Evolutionary conservation across 2,329 filamentous ascomycete species (phyloP), one percentile per base, ranked within the genome.

Genomic region (Fusarium incarnatum): DNA sequence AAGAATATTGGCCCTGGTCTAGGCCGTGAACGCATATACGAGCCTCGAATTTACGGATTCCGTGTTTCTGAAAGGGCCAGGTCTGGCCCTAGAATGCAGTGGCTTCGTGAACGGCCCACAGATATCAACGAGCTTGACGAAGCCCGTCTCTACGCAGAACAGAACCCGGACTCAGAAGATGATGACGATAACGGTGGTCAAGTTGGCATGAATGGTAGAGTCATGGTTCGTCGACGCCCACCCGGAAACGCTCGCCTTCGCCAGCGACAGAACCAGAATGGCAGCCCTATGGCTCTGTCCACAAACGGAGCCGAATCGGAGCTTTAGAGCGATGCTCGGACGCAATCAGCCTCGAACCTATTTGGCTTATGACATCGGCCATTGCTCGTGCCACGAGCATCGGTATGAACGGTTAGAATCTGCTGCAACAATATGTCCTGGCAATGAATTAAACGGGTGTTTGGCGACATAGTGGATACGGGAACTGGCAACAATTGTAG

Each of bases 21-120:
- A 5, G 96, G 96, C 13, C 84, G 84, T 50, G 89, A 89, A 63
- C 94, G 90, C 79, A 93, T 98, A 75, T 98, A 98, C 81, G 94
- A 98, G 78, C 94, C 96, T 63, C 92, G 91, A 73, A 98, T 99
- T 79, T 99, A 98, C 81, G 96, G 96, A 28, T 99, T 99, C 84
- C 89, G 92, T 67, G 96, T 99, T 23, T 95, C 93, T 20, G 96
- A 98, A 81, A 87, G 94, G 61, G 93, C 96, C 44, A 89, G 92
- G 72, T 94, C 93, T 25, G 96, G 96, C 0, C 96, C 96, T 15
- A 88, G 96, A 66, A 99, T 99, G 96, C 94, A 94, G 79, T 99
- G 96, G 96, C 83, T 99, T 74, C 89, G 96, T 72, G 90, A 92
- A 81, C 92, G 94, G 77, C 96, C 96, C 0, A 84, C 85, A 16